Evolutionary conservation across 2,329 filamentous ascomycete genomes (phyloP), one percentile per base, ranked within the genome.

Genomic region (Trichoderma sp.): DNA sequence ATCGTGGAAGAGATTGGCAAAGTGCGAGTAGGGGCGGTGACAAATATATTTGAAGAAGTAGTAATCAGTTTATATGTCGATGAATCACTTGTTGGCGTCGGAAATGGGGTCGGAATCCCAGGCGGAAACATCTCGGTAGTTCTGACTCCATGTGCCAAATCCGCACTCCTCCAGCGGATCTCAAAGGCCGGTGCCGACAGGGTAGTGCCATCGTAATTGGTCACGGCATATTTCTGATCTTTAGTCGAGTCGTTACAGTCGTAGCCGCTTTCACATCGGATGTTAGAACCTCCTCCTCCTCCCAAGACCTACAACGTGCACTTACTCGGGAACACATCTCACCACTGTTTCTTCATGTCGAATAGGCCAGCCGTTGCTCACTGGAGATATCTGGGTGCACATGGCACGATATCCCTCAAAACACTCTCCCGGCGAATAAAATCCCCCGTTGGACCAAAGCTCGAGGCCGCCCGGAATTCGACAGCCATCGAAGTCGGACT

Each of bases 381-480:
- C 66, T 14, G 60, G 71, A 6, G 56, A 60, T 6, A 76, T 77
- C 65, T 77, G 75, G 24, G 76, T 76, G 71, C 79, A 79, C 61
- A 68, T 72, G 11, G 77, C 73, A 18, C 62, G 70, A 58, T 80
- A 80, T 18, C 78, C 78, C 6, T 68, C 57, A 61, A 79, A 79
- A 73, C 78, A 80, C 15, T 76, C 71, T 9, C 78, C 79, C 3
- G 79, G 78, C 7, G 78, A 80, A 71, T 78, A 79, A 70, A 78
- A 79, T 2, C 78, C 78, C 9, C 74, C 73, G 6, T 71, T 73
- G 11, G 43, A 24, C 78, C 78, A 80, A 1, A 79, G 72, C 4
- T 71, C 74, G 21, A 73, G 21, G 7, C 74, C 77, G 4, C 77
- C 77, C 0, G 77, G 77, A 6, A 78, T 69, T 4, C 69, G 63